Percentiles rank a stretch among this genome's conserved stretches.
Conservation (phyloP, 768 basidiomycete genomes). For the Neoboletus brunneissimus region DNA sequence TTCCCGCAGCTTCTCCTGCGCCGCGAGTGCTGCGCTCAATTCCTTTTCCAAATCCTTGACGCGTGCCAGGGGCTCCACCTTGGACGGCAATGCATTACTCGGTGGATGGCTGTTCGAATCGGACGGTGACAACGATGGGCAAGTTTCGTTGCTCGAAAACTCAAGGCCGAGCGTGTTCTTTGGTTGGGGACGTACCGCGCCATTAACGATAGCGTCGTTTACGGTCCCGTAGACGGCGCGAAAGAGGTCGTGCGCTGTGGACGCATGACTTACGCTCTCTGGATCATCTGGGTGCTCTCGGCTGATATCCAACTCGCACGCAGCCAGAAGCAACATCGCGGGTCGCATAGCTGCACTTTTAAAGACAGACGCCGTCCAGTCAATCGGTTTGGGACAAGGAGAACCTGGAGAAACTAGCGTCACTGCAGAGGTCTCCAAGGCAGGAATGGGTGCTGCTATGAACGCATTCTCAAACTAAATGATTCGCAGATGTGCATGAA, state of each 20-base stretch:
- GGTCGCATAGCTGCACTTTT: slow-evolving; percentile 24
- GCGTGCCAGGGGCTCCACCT: slow-evolving; percentile 7
- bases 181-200: slow-evolving; percentile 9
- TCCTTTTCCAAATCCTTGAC: slow-evolving; percentile 27
- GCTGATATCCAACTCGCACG: slow-evolving; percentile 33
- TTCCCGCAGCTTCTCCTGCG: slow-evolving; percentile 18
- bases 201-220: slow-evolving; percentile 19
- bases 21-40: slow-evolving; percentile 12
- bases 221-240: slow-evolving; percentile 29
- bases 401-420: slow-evolving; percentile 8
- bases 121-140: neutral
- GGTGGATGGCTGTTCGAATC: neutral
- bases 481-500: slow-evolving; percentile 6
- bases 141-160: slow-evolving; percentile 14
- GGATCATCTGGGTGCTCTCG: slow-evolving; percentile 23
- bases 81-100: neutral
- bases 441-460: slow-evolving; percentile 8
- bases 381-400: slow-evolving; percentile 5
- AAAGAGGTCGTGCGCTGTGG: slow-evolving; percentile 29
- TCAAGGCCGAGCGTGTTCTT: slow-evolving; percentile 28
- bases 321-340: slow-evolving; percentile 30
- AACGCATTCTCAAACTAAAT: slow-evolving; percentile 16
- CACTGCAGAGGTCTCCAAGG: slow-evolving; percentile 7
- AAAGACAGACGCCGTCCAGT: slow-evolving; percentile 9
- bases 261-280: slow-evolving; percentile 20